A percentile compares a stretch with the other conserved stretches of the same genome.
Conservation (phyloP, 2,329 filamentous ascomycete species). For the Stromatinia cepivora region DNA sequence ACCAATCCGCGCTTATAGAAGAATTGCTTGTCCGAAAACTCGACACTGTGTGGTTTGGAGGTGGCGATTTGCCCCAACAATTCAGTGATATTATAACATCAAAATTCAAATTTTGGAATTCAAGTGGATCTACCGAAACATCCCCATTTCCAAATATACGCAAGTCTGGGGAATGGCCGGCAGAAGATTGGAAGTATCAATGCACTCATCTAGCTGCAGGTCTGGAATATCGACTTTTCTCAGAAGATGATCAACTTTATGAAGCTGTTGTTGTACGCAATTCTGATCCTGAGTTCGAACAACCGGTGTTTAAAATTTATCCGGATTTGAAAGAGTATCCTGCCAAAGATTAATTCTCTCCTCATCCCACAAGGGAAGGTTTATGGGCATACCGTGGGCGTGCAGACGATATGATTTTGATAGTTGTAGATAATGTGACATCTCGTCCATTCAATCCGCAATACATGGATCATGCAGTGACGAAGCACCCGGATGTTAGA, state of each 20-base stretch:
- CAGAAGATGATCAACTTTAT: neutral
- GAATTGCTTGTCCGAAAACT: neutral
- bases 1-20: neutral
- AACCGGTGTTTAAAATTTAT: neutral
- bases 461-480: neutral
- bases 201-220: neutral
- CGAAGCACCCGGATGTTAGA: neutral
- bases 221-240: neutral
- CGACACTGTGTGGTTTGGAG: neutral
- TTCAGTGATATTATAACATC: neutral
- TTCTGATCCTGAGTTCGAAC: neutral
- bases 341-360: neutral
- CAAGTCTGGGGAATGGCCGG: neutral
- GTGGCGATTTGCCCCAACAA: neutral
- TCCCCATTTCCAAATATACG: neutral
- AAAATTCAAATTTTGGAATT: neutral
- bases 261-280: neutral
- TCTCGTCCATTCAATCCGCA: neutral
- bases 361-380: neutral
- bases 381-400: neutral
- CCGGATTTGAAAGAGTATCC: neutral
- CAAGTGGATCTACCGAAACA: neutral
- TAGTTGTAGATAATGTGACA: neutral
- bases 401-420: neutral
- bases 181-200: neutral